Conservation (phyloP, 2,329 filamentous ascomycete species). For the Aspergillus cejpii region DNA sequence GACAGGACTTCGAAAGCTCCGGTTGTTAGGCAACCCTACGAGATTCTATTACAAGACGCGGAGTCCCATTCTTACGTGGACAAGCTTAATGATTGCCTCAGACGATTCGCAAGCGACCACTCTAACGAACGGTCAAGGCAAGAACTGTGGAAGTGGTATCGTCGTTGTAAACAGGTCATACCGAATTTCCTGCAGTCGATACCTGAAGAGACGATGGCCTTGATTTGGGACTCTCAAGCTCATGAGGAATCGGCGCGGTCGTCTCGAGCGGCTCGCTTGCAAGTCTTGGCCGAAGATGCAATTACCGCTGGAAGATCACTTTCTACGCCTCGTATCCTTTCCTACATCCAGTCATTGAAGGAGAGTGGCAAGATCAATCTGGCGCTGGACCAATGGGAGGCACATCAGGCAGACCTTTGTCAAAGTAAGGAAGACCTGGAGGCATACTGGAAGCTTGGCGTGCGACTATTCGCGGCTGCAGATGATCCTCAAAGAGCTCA, state of each 20-base stretch:
- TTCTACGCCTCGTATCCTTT: slow-evolving; percentile 53
- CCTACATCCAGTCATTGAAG: slow-evolving; percentile 63
- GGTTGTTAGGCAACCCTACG: slow-evolving; percentile 21
- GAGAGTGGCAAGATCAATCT: slow-evolving; percentile 54
- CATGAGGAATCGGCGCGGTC: slow-evolving; percentile 41
- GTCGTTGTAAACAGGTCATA: slow-evolving; percentile 44
- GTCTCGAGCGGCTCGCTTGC: slow-evolving; percentile 54
- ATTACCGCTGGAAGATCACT: slow-evolving; percentile 52
- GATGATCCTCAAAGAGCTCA: slow-evolving; percentile 45
- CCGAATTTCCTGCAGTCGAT: slow-evolving; percentile 49
- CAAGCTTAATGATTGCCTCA: slow-evolving; percentile 37
- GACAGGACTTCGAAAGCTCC: slow-evolving; percentile 15
- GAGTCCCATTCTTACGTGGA: slow-evolving; percentile 36
- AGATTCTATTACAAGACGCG: slow-evolving; percentile 30
- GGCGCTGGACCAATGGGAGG: slow-evolving; percentile 59
- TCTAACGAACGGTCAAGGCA: slow-evolving; percentile 27
- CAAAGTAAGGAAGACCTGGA: slow-evolving; percentile 34
- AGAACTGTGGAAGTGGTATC: slow-evolving; percentile 47
- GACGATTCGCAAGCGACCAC: slow-evolving; percentile 24
- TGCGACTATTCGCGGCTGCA: slow-evolving; percentile 45
- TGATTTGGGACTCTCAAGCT: slow-evolving; percentile 57
- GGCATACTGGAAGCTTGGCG: slow-evolving; percentile 45
- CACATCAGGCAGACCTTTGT: slow-evolving; percentile 50
- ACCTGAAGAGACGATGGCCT: slow-evolving; percentile 55
- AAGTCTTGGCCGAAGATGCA: slow-evolving; percentile 60